These are phyloP conservation scores for Coniosporium tulheliwenetii DNA, from an alignment of 2,329 filamentous ascomycete genomes.

Conservation along the genomic window DNA sequence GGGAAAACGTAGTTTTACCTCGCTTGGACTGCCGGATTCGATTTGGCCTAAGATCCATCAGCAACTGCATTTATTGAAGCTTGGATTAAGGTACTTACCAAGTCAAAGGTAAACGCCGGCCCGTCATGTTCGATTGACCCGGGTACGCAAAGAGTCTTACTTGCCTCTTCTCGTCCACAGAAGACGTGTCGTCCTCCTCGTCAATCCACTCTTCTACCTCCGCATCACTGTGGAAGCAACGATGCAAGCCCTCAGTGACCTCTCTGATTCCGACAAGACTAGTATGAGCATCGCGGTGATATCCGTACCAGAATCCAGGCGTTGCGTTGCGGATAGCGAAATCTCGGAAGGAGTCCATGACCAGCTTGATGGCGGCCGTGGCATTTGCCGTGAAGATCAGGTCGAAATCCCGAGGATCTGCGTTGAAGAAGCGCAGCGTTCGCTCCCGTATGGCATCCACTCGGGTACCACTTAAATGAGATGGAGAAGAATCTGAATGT, in stretches of 20 bases:
- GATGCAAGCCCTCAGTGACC: slow-evolving; percentile 13
- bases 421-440: slow-evolving; percentile 41
- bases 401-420: slow-evolving; percentile 42
- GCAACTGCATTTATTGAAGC: slow-evolving; percentile 4
- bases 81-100: slow-evolving; percentile 10
- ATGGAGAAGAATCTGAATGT: slow-evolving; percentile 47
- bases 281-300: slow-evolving; percentile 46
- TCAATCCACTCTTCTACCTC: slow-evolving; percentile 30
- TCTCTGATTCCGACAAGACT: slow-evolving; percentile 32
- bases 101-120: slow-evolving; percentile 16
- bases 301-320: slow-evolving; percentile 39
- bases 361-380: slow-evolving; percentile 46
- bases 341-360: slow-evolving; percentile 41
- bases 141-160: slow-evolving; percentile 20
- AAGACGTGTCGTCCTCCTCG: slow-evolving; percentile 9
- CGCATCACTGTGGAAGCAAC: slow-evolving; percentile 22
- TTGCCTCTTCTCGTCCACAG: slow-evolving; percentile 15
- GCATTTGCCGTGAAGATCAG: slow-evolving; percentile 47
- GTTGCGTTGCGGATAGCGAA: slow-evolving; percentile 30
- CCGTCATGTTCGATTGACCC: slow-evolving; percentile 24
- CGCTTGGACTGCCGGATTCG: slow-evolving; percentile 13
- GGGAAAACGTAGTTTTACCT: slow-evolving; percentile 25
- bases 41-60: slow-evolving; percentile 12
- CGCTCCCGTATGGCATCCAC: slow-evolving; percentile 40
- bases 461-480: slow-evolving; percentile 38